Conservation (phyloP, 192 early-diverging fungal genomes). For the Dissophora globulifera region DNA sequence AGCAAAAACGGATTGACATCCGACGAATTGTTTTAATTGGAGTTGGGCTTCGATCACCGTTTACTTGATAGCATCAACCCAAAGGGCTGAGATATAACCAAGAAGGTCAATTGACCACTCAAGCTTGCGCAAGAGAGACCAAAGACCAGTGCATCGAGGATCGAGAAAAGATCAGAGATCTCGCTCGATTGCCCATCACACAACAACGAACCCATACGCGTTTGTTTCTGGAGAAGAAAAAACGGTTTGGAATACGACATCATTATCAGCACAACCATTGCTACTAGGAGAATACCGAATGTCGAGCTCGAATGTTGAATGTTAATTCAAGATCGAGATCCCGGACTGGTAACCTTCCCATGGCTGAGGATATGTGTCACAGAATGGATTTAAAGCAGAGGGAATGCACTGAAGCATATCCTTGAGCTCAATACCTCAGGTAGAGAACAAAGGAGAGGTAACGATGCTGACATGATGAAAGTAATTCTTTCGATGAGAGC, state of each 20-base stretch:
- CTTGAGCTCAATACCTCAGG: slow-evolving; percentile 52
- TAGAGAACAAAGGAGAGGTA: slow-evolving; percentile 10
- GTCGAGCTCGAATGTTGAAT: not conserved
- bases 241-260: slow-evolving; percentile 53
- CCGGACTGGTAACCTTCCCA: not conserved
- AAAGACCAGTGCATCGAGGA: slow-evolving; percentile 3
- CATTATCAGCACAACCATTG: not conserved
- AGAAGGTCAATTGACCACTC: not conserved
- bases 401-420: slow-evolving; percentile 50
- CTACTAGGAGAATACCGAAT: too few species aligned
- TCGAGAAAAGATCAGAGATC: slow-evolving; percentile 17
- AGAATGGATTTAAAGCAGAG: slow-evolving; percentile 54
- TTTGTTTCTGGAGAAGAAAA: slow-evolving; percentile 41
- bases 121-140: not conserved
- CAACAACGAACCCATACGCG: slow-evolving; percentile 55
- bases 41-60: slow-evolving; percentile 36
- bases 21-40: slow-evolving; percentile 62
- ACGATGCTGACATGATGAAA: slow-evolving; percentile 4
- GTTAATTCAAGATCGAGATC: slow-evolving; percentile 11
- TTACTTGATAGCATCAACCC: slow-evolving; percentile 1
- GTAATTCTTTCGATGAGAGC: not conserved
- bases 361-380: slow-evolving; percentile 33
- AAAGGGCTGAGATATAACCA: not conserved
- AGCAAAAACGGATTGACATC: slow-evolving; percentile 45
- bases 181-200: slow-evolving; percentile 37